phyloP scores from a whole-genome alignment of 2,329 filamentous ascomycete genomes.

The Diplodia scrobiculata region DNA sequence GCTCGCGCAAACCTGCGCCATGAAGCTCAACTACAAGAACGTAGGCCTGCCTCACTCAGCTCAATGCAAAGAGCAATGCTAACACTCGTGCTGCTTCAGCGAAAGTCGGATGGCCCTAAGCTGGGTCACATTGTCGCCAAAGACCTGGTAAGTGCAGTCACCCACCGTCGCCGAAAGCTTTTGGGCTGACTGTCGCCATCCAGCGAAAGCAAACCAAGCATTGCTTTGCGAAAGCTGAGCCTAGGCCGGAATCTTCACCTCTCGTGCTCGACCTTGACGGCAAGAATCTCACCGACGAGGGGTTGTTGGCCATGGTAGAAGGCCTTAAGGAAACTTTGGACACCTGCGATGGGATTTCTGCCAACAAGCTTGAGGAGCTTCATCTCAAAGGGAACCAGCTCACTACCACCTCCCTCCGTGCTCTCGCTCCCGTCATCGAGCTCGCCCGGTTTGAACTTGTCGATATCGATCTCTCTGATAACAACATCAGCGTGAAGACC shows the following conservation, averaged over 20 bases:
- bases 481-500: slow-evolving; percentile 47
- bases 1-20: slow-evolving; percentile 13
- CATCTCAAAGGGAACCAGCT: slow-evolving; percentile 51
- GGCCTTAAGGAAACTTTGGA: slow-evolving; percentile 48
- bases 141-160: slow-evolving; percentile 44
- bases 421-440: slow-evolving; percentile 48
- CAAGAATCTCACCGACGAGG: slow-evolving; percentile 52
- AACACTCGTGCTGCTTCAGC: slow-evolving; percentile 37
- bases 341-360: slow-evolving; percentile 35
- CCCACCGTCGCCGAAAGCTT: slow-evolving; percentile 32
- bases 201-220: slow-evolving; percentile 40
- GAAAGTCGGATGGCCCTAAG: slow-evolving; percentile 51
- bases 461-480: slow-evolving; percentile 52
- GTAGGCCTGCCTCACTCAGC: slow-evolving; percentile 35
- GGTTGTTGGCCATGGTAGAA: slow-evolving; percentile 48
- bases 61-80: neutral
- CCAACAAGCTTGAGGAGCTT: slow-evolving; percentile 50
- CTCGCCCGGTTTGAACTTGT: slow-evolving; percentile 50
- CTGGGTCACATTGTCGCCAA: slow-evolving; percentile 51
- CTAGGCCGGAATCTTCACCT: slow-evolving; percentile 35
- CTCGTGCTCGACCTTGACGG: slow-evolving; percentile 52
- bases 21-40: slow-evolving; percentile 46
- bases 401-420: slow-evolving; percentile 46
- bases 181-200: slow-evolving; percentile 33
- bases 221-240: slow-evolving; percentile 34